phyloP scores from a whole-genome alignment of 108 stramenopile genomes.

The Aurantiochytrium sp. region DNA sequence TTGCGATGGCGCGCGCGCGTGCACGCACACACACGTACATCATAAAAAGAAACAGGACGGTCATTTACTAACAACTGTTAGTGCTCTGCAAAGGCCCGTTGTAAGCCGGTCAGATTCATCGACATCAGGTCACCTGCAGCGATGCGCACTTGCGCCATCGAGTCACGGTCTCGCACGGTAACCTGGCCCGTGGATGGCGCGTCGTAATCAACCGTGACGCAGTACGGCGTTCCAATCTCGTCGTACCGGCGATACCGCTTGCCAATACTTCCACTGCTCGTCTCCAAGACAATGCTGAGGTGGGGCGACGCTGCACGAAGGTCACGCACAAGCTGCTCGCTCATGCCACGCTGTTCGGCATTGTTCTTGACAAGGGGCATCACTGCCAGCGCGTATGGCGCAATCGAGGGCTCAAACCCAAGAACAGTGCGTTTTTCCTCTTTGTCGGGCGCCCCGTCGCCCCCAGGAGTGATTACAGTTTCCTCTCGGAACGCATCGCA shows the following conservation, averaged over 20 bases:
- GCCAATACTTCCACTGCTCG: conserved; percentile 83
- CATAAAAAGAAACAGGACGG: too few species aligned
- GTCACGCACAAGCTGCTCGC: conserved; percentile 68
- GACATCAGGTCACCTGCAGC: conserved; percentile 72
- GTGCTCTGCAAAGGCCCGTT: too few species aligned
- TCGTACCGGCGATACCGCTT: conserved; percentile 79
- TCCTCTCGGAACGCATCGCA: conserved; percentile 88
- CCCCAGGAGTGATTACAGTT: conserved; percentile 76
- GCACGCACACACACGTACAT: too few species aligned
- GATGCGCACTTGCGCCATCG: conserved; percentile 83
- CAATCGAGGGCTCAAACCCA: conserved; percentile 75
- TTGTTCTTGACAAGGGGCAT: conserved; percentile 94
- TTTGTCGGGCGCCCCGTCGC: conserved; percentile 44
- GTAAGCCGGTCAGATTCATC: neutral
- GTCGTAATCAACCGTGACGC: conserved; percentile 93
- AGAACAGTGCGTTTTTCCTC: conserved; percentile 38
- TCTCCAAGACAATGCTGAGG: conserved; percentile 73
- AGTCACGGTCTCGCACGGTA: conserved; percentile 87
- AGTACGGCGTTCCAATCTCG: conserved; percentile 89
- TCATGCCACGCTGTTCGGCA: conserved; percentile 59
- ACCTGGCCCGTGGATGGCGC: conserved; percentile 83
- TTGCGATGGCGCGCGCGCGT: too few species aligned
- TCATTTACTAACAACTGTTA: too few species aligned
- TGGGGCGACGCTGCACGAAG: conserved; percentile 35
- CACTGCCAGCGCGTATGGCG: conserved; percentile 85